These are phyloP conservation scores for Diaporthe longicolla DNA, from an alignment of 2,329 filamentous ascomycete species.

Conservation along the genomic window DNA sequence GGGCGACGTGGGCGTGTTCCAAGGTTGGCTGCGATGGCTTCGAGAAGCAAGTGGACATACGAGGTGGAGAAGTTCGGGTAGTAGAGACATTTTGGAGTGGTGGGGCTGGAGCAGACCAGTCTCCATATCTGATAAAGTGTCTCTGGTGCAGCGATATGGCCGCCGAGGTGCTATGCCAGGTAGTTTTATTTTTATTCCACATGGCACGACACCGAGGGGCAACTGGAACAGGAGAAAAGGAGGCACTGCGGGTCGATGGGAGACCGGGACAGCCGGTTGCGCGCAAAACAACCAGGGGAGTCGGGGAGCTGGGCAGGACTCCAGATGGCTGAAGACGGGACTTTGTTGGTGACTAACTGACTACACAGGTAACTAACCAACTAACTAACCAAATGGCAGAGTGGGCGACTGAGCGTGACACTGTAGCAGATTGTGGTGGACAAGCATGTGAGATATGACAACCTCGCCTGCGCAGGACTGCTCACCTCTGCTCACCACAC, in stretches of 20 bases:
- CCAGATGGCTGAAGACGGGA: background rate
- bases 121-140: slow-evolving; percentile 21
- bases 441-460: slow-evolving; percentile 30
- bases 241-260: slow-evolving; percentile 23
- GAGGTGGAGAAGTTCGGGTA: slow-evolving; percentile 10
- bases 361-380: too few species aligned
- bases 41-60: slow-evolving; percentile 21
- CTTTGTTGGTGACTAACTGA: too few species aligned
- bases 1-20: background rate
- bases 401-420: background rate
- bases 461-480: too few species aligned
- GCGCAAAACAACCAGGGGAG: slow-evolving; percentile 17
- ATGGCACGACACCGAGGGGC: background rate
- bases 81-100: slow-evolving; percentile 26
- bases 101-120: background rate
- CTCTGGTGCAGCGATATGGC: background rate
- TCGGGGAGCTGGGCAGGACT: background rate
- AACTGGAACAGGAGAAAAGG: slow-evolving; percentile 27
- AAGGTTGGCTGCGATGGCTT: slow-evolving; percentile 5
- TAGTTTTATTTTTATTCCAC: background rate
- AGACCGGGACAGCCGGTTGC: slow-evolving; percentile 19
- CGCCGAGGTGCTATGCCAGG: background rate
- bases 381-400: background rate
- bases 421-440: background rate
- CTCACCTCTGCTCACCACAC: slow-evolving; percentile 5